Base-by-base conservation (phyloP, 306 rosid species). In the Dryas alaskensis region DNA sequence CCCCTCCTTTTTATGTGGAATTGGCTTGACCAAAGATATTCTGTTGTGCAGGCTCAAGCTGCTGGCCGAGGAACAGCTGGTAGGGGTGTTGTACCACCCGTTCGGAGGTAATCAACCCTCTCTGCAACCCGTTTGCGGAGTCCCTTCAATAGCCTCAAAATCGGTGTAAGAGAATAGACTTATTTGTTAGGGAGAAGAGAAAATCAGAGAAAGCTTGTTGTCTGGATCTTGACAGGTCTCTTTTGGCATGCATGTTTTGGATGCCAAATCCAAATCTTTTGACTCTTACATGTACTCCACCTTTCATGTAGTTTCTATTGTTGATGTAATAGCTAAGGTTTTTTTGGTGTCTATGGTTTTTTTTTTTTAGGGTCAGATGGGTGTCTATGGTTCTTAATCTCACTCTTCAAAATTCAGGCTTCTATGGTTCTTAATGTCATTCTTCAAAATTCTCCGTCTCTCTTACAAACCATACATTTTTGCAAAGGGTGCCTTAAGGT, bases 31-130 rank as follows among this genome's bases (percentile, higher is more conserved):
- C 19, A 63, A 13, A 27, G 40, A 16, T 76, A 59, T 71, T 63
- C 40, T 61, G 25, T 78, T 45, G 66, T 40, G 76, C 75, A 92
- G 96, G 99, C 99, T 83, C 97, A 89, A 76, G 97, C 99, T 82
- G 91, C 95, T 25, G 99, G 99, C 19, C 99, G 99, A 69, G 99
- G 99, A 83, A 82, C 91, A 25, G 77, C 90, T 76, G 98, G 97
- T 70, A 85, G 97, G 83, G 98, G 98, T 5, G 91, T 14, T 69
- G 88, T 75, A 48, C 99, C 98, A 14, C 90, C 96, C 2, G 92
- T 79, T 66, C 82, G 99, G 81, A 91, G 97, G 92, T 92, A 87
- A 94, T 84, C 65, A 37, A 67, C 43, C 62, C 62, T 64, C 46
- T 1, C 16, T 49, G 39, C 54, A 42, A 7, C 50, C 14, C 4